These are phyloP conservation scores for Sambucus nigra DNA, from an alignment of 129 eudicot species.

Conservation along the genomic window DNA sequence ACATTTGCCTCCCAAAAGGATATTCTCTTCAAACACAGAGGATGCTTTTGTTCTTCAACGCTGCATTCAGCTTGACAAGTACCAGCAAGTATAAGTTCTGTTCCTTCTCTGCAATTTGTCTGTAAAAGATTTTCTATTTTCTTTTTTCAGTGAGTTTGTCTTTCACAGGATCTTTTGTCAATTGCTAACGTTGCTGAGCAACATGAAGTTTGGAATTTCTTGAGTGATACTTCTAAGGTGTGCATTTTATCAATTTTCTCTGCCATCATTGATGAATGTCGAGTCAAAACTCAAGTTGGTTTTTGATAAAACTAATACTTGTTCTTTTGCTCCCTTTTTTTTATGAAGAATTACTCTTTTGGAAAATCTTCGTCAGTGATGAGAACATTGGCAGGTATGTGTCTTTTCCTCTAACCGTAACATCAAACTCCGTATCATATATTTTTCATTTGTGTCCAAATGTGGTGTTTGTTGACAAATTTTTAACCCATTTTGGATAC, in stretches of 20 bases:
- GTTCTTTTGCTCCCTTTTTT: slow-evolving; percentile 12
- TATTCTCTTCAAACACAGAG: slow-evolving; percentile 99
- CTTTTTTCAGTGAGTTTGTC: slow-evolving; percentile 2
- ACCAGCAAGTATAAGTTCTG: slow-evolving; percentile 61
- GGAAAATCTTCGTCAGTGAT: slow-evolving; percentile 88
- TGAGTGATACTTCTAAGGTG: slow-evolving; percentile 87
- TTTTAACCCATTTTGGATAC: not conserved
- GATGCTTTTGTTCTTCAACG: slow-evolving; percentile 98
- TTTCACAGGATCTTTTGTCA: slow-evolving; percentile 77
- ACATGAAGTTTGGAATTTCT: slow-evolving; percentile 99
- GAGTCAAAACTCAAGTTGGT: slow-evolving; percentile 6
- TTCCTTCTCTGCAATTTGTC: not conserved
- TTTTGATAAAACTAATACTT: not conserved
- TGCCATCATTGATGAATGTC: not conserved
- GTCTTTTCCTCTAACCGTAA: slow-evolving; percentile 1
- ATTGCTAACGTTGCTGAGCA: slow-evolving; percentile 98
- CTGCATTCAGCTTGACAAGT: slow-evolving; percentile 91
- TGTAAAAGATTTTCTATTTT: not conserved
- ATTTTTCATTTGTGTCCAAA: too few relatives aligned
- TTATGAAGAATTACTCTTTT: slow-evolving; percentile 73
- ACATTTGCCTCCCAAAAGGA: slow-evolving; percentile 97
- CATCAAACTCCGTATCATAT: too few relatives aligned
- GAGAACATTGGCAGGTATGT: slow-evolving; percentile 79
- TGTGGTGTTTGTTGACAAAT: too few relatives aligned
- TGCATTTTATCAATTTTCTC: not conserved